These are phyloP conservation scores for Zasmidium angulare DNA, from an alignment of 2,329 filamentous ascomycete species.

Conservation along the genomic window DNA sequence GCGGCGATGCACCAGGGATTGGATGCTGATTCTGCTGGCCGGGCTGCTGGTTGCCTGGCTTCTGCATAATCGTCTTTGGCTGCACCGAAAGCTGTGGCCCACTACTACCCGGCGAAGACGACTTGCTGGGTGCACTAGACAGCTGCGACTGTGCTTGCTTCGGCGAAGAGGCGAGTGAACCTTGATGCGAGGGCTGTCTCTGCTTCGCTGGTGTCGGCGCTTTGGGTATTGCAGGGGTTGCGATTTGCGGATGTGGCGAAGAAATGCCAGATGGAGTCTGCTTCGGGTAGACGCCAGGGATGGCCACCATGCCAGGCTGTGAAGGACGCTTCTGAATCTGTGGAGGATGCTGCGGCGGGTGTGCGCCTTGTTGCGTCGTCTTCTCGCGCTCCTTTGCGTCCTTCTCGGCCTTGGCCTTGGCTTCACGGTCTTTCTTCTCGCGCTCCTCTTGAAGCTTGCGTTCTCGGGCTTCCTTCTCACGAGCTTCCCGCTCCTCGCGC, in stretches of 20 bases:
- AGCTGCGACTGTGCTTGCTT: constrained; percentile 60
- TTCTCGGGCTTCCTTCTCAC: constrained; percentile 75
- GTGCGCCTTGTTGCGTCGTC: constrained; percentile 42
- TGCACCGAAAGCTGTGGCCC: constrained; percentile 64
- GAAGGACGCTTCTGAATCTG: constrained; percentile 59
- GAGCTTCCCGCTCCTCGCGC: constrained; percentile 60
- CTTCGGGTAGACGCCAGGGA: constrained; percentile 55
- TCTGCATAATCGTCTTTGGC: constrained; percentile 63
- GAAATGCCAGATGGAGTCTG: constrained; percentile 57
- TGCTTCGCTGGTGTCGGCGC: constrained; percentile 75
- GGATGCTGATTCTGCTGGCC: constrained; percentile 47
- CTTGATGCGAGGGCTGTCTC: constrained; percentile 77
- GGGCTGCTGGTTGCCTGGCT: constrained; percentile 53
- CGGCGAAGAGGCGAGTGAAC: constrained; percentile 67
- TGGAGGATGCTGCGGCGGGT: constrained; percentile 39
- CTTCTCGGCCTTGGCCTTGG: constrained; percentile 45
- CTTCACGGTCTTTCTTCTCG: constrained; percentile 63
- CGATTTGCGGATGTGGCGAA: constrained; percentile 77
- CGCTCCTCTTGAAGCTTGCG: constrained; percentile 59
- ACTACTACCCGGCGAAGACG: constrained; percentile 59
- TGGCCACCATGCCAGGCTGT: constrained; percentile 54
- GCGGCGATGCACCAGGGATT: constrained; percentile 35
- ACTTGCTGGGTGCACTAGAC: constrained; percentile 49
- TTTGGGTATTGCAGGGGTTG: constrained; percentile 80
- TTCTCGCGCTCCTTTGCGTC: constrained; percentile 38